Evolutionary conservation across 2,329 filamentous ascomycete genomes (phyloP), one percentile per base, ranked within the genome.

Genomic region (Grosmannia serpens): DNA sequence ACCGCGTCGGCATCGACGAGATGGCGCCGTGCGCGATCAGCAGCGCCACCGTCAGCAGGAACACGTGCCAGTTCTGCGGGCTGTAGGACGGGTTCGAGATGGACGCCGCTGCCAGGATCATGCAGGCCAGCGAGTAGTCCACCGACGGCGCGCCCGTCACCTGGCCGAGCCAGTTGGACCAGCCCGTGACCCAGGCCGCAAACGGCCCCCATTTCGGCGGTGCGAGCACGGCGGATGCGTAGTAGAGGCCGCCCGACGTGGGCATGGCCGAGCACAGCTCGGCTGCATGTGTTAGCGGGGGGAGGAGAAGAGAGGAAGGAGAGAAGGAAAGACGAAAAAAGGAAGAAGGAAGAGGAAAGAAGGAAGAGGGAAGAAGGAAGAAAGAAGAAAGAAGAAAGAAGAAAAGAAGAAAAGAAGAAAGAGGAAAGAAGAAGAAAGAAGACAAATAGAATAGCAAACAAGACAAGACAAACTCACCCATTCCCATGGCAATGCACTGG

Each of bases 241-340:
- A 90, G 70, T 90, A 90, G 17, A 90, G 73, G 29, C 86, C 86
- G 58, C 86, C 86, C 69, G 78, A 82, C 2, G 86, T 88, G 4
- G 86, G 86, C 85, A 89, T 88, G 51, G 82, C 83, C 3, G 82
- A 86, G 65, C 86, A 88, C 22, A 89, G 73, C 70, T 89, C 86
- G 1, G 86, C 56, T 58, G 50, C 11, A 4, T 26, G 10, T 9
- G 53, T 55, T 22, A 55, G 53, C 24, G 31, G 29, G 6, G 20
- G 7, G 4, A 6, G 8, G 13, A 50, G 10, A 50, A n/a, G 29
- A 26, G 20, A 22, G 13, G 13, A 38, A 38, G 3, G 35, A 10
- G 35, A 11, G 13, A 38, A 38, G 13, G 11, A 4, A 10, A 31
- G 6, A 26, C 3, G 11, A 2, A 49, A 26, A 49, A 15, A n/a